phyloP scores from a whole-genome alignment of 2,329 filamentous ascomycete genomes.

The Emericellopsis cladophorae region DNA sequence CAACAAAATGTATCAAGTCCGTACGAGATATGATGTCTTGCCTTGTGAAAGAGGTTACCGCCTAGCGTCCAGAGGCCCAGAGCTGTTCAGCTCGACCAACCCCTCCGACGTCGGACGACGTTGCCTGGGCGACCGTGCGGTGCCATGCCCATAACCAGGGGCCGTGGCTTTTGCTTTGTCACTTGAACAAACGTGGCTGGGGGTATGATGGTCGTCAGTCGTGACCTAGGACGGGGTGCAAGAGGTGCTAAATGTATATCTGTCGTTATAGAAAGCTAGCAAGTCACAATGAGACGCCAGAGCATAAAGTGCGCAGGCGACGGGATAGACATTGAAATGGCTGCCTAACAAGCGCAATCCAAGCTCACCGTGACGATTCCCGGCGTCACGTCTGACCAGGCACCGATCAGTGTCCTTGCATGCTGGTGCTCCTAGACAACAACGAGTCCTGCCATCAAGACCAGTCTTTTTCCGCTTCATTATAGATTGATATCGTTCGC shows the following conservation, averaged over 20 bases:
- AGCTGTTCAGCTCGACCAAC: too few relatives aligned
- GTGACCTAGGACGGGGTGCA: conserved; percentile 33
- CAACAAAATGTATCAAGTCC: conserved; percentile 46
- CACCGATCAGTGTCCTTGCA: not conserved
- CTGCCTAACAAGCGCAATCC: not conserved
- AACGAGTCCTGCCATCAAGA: not conserved
- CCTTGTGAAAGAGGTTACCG: conserved; percentile 32
- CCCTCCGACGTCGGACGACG: not conserved
- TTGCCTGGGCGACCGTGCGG: conserved; percentile 33
- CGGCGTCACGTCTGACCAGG: too few relatives aligned
- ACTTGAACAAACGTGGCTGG: conserved; percentile 39
- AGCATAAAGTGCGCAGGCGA: too few relatives aligned
- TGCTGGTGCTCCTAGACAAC: not conserved
- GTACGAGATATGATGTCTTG: conserved; percentile 34
- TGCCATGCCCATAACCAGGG: conserved; percentile 41
- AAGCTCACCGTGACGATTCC: not conserved
- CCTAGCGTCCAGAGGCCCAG: conserved; percentile 39
- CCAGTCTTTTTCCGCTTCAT: not conserved
- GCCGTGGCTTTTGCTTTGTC: conserved; percentile 42
- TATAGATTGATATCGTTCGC: not conserved
- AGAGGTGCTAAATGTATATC: conserved; percentile 23
- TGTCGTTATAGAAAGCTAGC: not conserved
- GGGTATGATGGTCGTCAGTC: conserved; percentile 41
- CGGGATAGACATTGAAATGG: not conserved
- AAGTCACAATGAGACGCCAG: not conserved